phyloP scores from a whole-genome alignment of 768 basidiomycete genomes.

The Macrolepiota fuliginosa region DNA sequence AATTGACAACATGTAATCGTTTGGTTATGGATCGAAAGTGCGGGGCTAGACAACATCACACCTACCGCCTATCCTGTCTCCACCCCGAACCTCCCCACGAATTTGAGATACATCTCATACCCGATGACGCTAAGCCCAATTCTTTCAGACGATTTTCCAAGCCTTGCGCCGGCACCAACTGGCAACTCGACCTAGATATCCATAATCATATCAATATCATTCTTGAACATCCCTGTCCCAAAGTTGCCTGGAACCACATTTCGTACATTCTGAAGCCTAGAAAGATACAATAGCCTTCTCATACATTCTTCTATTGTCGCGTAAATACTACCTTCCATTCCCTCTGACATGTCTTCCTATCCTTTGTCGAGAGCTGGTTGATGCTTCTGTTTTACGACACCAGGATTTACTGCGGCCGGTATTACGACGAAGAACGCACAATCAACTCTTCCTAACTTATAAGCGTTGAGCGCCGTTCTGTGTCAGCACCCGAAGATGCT shows the following conservation, averaged over 20 bases:
- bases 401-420: constrained; percentile 67
- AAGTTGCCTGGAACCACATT: constrained; percentile 71
- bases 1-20: too few relatives aligned
- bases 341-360: constrained; percentile 3
- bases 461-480: constrained; percentile 15
- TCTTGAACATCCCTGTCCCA: constrained; percentile 72
- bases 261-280: constrained; percentile 55
- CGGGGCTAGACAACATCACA: too few relatives aligned
- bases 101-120: constrained; percentile 20
- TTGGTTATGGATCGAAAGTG: too few relatives aligned
- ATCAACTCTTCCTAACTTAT: constrained; percentile 75
- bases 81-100: constrained; percentile 18
- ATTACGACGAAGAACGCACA: constrained; percentile 69
- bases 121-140: constrained; percentile 59
- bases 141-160: constrained; percentile 52
- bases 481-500: background rate
- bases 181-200: constrained; percentile 63
- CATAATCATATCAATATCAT: constrained; percentile 55
- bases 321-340: constrained; percentile 24
- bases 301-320: constrained; percentile 65
- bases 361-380: background rate
- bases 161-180: constrained; percentile 44
- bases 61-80: background rate
- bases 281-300: constrained; percentile 49
- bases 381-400: constrained; percentile 24